Percentiles rank a stretch among this genome's conserved stretches.
Conservation (phyloP, 2,329 filamentous ascomycete genomes). For the Sordariomycetes sp. region DNA sequence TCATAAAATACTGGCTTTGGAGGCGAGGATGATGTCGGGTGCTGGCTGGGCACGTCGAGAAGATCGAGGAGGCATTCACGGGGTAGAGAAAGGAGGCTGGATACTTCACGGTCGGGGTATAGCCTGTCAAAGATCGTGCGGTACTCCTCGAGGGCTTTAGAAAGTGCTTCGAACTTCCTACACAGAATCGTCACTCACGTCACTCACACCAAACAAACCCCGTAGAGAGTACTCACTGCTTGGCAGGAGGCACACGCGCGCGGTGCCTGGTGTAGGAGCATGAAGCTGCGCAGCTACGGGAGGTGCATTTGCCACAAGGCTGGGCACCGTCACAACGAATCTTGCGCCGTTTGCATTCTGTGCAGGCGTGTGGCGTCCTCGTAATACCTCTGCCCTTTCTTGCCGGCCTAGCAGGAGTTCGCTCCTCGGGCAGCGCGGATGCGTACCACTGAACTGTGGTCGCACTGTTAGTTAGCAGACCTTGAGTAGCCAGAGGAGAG, state of each 20-base stretch:
- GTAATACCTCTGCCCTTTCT: too few relatives aligned
- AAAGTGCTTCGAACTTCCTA: too few relatives aligned
- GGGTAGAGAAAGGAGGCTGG: neutral
- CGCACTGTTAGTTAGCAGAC: too few relatives aligned
- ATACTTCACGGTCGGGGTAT: conserved; percentile 1
- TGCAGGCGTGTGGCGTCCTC: conserved; percentile 1
- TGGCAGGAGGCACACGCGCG: neutral
- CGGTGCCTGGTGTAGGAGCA: conserved; percentile 1
- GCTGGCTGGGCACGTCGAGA: neutral
- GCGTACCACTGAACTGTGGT: too few relatives aligned
- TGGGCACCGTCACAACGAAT: conserved; percentile 2
- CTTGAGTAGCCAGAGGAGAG: too few relatives aligned
- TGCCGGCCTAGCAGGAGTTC: too few relatives aligned
- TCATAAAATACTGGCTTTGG: too few relatives aligned
- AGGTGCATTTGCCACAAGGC: neutral
- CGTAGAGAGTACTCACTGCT: neutral
- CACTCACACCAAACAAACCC: too few relatives aligned
- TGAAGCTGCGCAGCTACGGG: neutral
- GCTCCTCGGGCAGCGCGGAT: too few relatives aligned
- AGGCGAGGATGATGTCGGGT: too few relatives aligned
- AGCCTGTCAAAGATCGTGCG: neutral
- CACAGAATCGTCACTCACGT: neutral
- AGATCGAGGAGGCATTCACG: neutral
- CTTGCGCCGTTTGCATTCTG: conserved; percentile 2
- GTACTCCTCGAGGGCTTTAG: neutral